A percentile compares a stretch with the other conserved stretches of the same genome.
These are phyloP conservation scores for Gyromitra esculenta DNA, from an alignment of 2,329 filamentous ascomycete species.

Conservation along the genomic window DNA sequence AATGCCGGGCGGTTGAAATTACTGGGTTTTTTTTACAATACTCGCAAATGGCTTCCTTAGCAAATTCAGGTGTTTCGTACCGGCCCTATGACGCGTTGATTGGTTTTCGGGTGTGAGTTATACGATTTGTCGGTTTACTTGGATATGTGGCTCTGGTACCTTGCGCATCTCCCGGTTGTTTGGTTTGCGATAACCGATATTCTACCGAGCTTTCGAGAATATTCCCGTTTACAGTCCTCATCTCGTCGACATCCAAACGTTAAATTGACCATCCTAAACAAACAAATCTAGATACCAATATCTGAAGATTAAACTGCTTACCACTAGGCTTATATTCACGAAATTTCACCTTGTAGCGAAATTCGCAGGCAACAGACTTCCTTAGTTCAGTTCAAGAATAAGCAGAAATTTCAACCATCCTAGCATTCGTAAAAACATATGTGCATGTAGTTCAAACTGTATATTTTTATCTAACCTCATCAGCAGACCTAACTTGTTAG, in stretches of 20 bases:
- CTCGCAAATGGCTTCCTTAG: slow-evolving; percentile 44
- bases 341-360: too few relatives aligned
- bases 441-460: too few relatives aligned
- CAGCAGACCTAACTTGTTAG: too few relatives aligned
- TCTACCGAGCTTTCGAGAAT: slow-evolving; percentile 46
- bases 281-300: not conserved
- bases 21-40: slow-evolving; percentile 51
- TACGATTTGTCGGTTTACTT: slow-evolving; percentile 42
- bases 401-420: too few relatives aligned
- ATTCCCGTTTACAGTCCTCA: slow-evolving; percentile 25
- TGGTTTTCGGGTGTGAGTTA: slow-evolving; percentile 15
- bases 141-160: slow-evolving; percentile 43
- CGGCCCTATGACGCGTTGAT: slow-evolving; percentile 20
- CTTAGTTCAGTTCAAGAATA: too few relatives aligned
- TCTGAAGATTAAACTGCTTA: not conserved
- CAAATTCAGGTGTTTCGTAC: slow-evolving; percentile 35
- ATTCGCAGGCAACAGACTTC: too few relatives aligned
- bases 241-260: too few relatives aligned
- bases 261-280: not conserved
- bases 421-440: too few relatives aligned
- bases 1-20: slow-evolving; percentile 53
- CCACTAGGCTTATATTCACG: too few relatives aligned
- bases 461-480: too few relatives aligned
- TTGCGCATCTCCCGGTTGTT: slow-evolving; percentile 40
- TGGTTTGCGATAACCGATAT: slow-evolving; percentile 44